Conservation (phyloP, 2,329 filamentous ascomycete genomes). For the Epicoccum nigrum region DNA sequence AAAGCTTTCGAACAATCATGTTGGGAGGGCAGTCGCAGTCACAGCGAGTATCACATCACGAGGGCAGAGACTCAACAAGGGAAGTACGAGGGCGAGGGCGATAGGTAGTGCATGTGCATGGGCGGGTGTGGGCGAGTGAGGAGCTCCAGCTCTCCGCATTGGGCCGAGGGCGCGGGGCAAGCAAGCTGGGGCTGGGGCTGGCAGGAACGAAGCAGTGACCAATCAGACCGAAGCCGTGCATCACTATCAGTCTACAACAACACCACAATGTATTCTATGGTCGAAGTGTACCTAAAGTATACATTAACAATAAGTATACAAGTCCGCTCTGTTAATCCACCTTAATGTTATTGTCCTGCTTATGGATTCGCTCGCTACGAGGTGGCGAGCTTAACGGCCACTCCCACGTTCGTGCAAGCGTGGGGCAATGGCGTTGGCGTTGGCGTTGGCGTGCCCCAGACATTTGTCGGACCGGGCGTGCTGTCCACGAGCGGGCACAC, state of each 20-base stretch:
- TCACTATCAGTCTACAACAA: no score
- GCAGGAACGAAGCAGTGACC: no score
- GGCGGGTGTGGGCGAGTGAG: slow-evolving; percentile 17
- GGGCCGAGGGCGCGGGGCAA: slow-evolving; percentile 20
- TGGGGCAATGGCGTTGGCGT: no score
- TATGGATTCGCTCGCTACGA: no score
- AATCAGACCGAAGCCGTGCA: no score
- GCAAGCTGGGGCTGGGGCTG: slow-evolving; percentile 4
- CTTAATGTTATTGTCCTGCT: no score
- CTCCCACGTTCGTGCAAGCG: no score
- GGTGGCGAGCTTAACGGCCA: no score
- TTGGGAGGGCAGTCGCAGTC: slow-evolving; percentile 15
- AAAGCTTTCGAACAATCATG: slow-evolving; percentile 34
- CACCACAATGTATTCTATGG: no score
- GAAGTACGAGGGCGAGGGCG: slow-evolving; percentile 18
- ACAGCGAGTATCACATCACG: slow-evolving; percentile 23
- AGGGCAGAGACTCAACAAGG: slow-evolving; percentile 12
- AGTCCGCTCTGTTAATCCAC: no score
- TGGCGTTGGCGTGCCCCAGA: slow-evolving; percentile 1
- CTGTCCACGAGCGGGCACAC: background rate
- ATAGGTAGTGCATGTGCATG: slow-evolving; percentile 8
- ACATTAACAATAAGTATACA: no score
- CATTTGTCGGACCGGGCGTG: slow-evolving; percentile 8
- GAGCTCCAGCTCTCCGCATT: slow-evolving; percentile 34
- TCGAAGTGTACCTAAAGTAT: no score